phyloP scores from a whole-genome alignment of 202 grass and related monocot genomes.

The Musa balbisiana region DNA sequence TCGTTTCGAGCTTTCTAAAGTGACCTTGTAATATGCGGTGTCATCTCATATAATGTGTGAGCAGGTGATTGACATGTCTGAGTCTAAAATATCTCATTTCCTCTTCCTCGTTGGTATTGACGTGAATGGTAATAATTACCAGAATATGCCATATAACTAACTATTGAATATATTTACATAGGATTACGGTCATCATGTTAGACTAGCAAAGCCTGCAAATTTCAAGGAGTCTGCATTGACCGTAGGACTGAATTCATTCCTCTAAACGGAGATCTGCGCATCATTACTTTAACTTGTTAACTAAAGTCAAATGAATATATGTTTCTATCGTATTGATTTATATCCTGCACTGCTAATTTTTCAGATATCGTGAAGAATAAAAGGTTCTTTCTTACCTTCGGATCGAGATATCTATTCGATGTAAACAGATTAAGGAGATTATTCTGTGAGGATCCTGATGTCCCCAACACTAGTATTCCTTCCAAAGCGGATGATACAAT shows the following conservation, averaged over 20 bases:
- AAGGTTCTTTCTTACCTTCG: conserved; percentile 74
- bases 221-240: conserved; percentile 87
- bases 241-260: conserved; percentile 87
- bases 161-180: conserved; percentile 24
- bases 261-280: conserved; percentile 58
- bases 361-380: conserved; percentile 98
- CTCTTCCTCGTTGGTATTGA: too few species aligned
- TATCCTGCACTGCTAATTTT: conserved; percentile 3
- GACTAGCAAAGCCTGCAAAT: conserved; percentile 85
- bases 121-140: too few species aligned
- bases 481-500: conserved; percentile 86
- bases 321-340: neutral
- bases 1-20: too few species aligned
- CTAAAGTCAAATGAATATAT: neutral
- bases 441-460: conserved; percentile 65
- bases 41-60: too few species aligned
- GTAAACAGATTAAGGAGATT: conserved; percentile 87
- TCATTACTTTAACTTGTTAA: conserved; percentile 3
- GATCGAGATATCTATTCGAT: conserved; percentile 75
- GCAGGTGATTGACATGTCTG: too few species aligned
- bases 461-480: conserved; percentile 44
- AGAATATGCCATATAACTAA: too few species aligned
- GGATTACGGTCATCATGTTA: conserved; percentile 86
- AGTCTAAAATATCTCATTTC: too few species aligned
- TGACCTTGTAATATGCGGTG: too few species aligned